Base-by-base conservation (phyloP, 2,329 filamentous ascomycete species). In the Periconia macrospinosa region DNA sequence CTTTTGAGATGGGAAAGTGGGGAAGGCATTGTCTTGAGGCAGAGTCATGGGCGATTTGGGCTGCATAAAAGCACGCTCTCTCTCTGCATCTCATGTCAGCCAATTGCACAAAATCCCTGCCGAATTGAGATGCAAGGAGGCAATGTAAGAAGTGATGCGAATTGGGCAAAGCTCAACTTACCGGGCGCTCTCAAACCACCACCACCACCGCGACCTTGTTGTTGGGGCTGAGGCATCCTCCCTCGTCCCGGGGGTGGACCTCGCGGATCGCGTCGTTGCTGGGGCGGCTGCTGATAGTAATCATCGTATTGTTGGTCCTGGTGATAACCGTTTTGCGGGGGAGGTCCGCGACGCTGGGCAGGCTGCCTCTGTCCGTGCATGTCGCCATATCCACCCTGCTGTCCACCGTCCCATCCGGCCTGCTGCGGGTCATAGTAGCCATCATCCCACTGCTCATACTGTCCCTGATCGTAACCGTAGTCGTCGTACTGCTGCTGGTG, bases 11-110 rank as follows among this genome's bases (percentile, higher is more conserved):
- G 75, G 76, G 57, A 81, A 81, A 0, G 71, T 68, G 7, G 79
- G 79, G 50, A 81, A 81, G 0, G 79, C 77, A 55, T 78, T 81
- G 62, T 81, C 79, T 55, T 71, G 69, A 9, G 70, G 58, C 18
- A 69, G 46, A 13, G 48, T 59, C 41, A 61, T 62, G n/a, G 68
- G 67, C 5, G 61, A 60, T 13, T 55, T 52, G n/a, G 67, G 68
- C 40, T 66, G 62, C 46, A 71, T 48, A 10, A 69, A 45, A 6
- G 68, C 64, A 47, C 71, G 68, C n/a, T 68, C 66, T 37, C 63
- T 57, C 43, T 63, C 71, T 74, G 56, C n/a, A 30, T 2, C 18
- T 23, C 7, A 15, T 19, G 53, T 55, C 33, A 55, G 53, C 37
- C 33, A 37, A 37, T 37, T 37, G 33, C 33, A 23, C 50, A 43